A percentile compares a stretch with the other conserved stretches of the same genome.
Evolutionary conservation across 371 early-diverging fungal species (phyloP).

Genomic region (Caulochytrium protostelioides): DNA sequence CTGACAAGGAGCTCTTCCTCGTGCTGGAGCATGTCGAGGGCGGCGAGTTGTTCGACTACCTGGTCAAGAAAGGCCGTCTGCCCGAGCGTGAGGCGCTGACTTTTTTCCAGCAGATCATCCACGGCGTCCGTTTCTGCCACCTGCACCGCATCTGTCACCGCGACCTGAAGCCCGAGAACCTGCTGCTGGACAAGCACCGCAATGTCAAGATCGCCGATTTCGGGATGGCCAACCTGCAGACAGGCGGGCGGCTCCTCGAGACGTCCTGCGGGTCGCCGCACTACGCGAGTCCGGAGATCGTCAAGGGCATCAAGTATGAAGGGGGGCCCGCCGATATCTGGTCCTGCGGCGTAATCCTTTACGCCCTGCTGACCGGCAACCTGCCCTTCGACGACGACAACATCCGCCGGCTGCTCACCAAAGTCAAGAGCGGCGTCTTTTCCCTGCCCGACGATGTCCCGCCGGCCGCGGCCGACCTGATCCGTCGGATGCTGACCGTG

Average conservation of each 20-base stretch:
- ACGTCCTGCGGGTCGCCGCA: slow-evolving; percentile 79
- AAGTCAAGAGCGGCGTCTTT: slow-evolving; percentile 25
- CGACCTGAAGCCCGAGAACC: slow-evolving; percentile 87
- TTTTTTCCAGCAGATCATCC: slow-evolving; percentile 89
- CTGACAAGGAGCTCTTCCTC: slow-evolving; percentile 65
- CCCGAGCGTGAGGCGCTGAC: slow-evolving; percentile 63
- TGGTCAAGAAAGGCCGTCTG: slow-evolving; percentile 70
- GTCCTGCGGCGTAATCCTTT: slow-evolving; percentile 81
- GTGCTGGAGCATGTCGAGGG: slow-evolving; percentile 93
- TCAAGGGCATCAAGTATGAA: slow-evolving; percentile 57
- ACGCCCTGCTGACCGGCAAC: slow-evolving; percentile 63
- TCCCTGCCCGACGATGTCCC: slow-evolving; percentile 38
- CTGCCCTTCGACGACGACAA: slow-evolving; percentile 88
- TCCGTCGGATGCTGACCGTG: slow-evolving; percentile 26
- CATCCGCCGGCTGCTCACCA: slow-evolving; percentile 44
- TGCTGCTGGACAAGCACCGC: slow-evolving; percentile 62
- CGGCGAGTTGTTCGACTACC: slow-evolving; percentile 85
- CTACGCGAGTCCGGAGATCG: slow-evolving; percentile 84
- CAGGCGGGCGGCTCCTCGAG: slow-evolving; percentile 39
- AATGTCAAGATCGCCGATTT: slow-evolving; percentile 67
- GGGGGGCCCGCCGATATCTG: slow-evolving; percentile 75
- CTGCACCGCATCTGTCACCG: slow-evolving; percentile 82
- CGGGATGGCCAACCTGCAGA: slow-evolving; percentile 65
- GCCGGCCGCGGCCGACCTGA: slow-evolving; percentile 34
- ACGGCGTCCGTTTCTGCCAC: slow-evolving; percentile 84